phyloP scores from a whole-genome alignment of 1,284 basidiomycete genomes.

The Quambalaria eucalypti region DNA sequence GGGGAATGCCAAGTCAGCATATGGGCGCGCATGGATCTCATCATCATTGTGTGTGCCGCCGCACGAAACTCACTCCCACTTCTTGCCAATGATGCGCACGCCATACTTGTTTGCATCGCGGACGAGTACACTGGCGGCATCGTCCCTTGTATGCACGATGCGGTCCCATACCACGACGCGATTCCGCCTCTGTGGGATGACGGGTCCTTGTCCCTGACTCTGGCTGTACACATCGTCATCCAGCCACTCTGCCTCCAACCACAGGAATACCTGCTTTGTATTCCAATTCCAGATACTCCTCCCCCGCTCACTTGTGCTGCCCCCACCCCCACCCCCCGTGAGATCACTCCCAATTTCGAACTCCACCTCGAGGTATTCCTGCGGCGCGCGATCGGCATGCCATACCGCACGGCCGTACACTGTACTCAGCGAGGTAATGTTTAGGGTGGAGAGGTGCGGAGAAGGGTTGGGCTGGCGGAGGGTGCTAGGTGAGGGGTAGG shows the following conservation, averaged over 20 bases:
- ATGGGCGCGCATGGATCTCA: neutral
- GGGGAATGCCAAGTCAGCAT: neutral
- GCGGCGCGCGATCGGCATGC: constrained; percentile 30
- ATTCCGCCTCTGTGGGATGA: too few species aligned
- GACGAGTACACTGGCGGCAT: constrained; percentile 60
- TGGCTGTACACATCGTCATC: neutral
- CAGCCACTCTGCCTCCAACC: constrained; percentile 21
- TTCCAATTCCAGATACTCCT: constrained; percentile 78
- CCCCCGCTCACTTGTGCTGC: neutral
- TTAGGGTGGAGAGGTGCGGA: neutral
- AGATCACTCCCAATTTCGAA: constrained; percentile 56
- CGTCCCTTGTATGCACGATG: constrained; percentile 67
- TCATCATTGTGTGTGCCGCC: neutral
- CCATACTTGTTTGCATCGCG: constrained; percentile 70
- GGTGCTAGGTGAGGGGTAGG: constrained; percentile 5
- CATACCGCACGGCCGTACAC: constrained; percentile 16
- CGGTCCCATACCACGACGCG: constrained; percentile 83
- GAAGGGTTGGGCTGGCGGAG: neutral
- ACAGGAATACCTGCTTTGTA: constrained; percentile 78
- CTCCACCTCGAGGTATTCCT: constrained; percentile 29
- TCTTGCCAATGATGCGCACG: constrained; percentile 65
- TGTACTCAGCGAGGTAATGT: constrained; percentile 4
- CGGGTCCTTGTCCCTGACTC: neutral
- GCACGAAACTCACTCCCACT: constrained; percentile 63
- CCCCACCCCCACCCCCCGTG: constrained; percentile 24